phyloP scores from a whole-genome alignment of 495 filamentous ascomycete species.

The Elaphomyces granulatus region DNA sequence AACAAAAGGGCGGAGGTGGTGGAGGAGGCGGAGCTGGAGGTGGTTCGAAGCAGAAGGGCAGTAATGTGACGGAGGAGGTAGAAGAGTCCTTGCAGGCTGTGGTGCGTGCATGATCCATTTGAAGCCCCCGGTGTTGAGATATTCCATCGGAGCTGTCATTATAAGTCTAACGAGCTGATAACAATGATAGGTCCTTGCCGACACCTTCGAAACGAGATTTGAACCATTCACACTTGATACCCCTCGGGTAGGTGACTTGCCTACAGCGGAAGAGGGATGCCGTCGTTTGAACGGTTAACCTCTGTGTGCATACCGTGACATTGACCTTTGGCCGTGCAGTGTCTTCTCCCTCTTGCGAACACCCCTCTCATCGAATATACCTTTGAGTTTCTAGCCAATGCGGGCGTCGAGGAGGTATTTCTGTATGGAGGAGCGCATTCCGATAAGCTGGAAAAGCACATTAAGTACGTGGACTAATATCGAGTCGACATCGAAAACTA shows the following conservation, averaged over 20 bases:
- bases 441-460: conserved; percentile 77
- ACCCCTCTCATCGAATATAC: conserved; percentile 95
- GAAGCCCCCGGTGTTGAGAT: too few species aligned
- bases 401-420: conserved; percentile 82
- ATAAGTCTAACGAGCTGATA: too few species aligned
- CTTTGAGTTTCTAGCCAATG: conserved; percentile 87
- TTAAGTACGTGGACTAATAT: conserved; percentile 37
- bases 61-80: conserved; percentile 42
- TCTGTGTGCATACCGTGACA: too few species aligned
- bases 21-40: conserved; percentile 7
- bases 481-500: too few species aligned
- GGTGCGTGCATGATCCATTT: too few species aligned
- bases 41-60: conserved; percentile 46
- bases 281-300: too few species aligned
- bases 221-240: conserved; percentile 76
- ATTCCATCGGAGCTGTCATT: neutral
- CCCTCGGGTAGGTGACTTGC: conserved; percentile 57
- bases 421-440: conserved; percentile 84
- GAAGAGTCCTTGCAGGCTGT: conserved; percentile 88
- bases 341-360: conserved; percentile 87
- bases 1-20: conserved; percentile 35
- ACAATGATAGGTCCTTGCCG: conserved; percentile 55
- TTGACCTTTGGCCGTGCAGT: conserved; percentile 39
- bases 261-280: neutral
- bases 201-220: conserved; percentile 88